Evolutionary conservation across 495 filamentous ascomycete species (phyloP).

Genomic region (Hypoxylon intermedium): DNA sequence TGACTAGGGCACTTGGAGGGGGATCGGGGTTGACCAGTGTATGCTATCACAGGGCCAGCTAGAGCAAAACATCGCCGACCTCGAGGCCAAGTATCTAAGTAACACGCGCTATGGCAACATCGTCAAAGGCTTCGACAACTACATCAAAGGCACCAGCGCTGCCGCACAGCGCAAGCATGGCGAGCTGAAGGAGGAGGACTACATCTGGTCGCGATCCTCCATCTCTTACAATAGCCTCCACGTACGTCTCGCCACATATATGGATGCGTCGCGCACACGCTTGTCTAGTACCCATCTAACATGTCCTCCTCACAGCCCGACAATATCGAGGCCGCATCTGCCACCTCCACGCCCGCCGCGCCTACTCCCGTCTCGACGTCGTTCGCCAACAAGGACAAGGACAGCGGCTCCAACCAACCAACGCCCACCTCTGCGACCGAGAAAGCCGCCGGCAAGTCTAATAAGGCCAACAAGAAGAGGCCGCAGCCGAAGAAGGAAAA

Average conservation of each 20-base stretch:
- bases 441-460: conserved; percentile 34
- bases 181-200: conserved; percentile 58
- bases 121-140: conserved; percentile 95
- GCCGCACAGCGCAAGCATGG: conserved; percentile 59
- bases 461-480: conserved; percentile 37
- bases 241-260: conserved; percentile 44
- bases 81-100: conserved; percentile 88
- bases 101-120: conserved; percentile 92
- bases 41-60: conserved; percentile 40
- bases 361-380: conserved; percentile 58
- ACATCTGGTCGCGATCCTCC: conserved; percentile 67
- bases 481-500: conserved; percentile 53
- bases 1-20: background rate
- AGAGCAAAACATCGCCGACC: conserved; percentile 84
- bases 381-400: conserved; percentile 48
- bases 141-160: conserved; percentile 78
- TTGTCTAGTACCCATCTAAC: conserved; percentile 1
- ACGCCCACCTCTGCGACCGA: conserved; percentile 55
- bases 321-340: conserved; percentile 46
- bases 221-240: conserved; percentile 60
- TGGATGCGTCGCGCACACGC: background rate
- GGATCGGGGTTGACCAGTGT: conserved; percentile 1
- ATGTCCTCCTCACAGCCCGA: conserved; percentile 45
- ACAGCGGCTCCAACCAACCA: conserved; percentile 50
- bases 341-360: conserved; percentile 51